Evolutionary conservation across 2,329 filamentous ascomycete genomes (phyloP).

Genomic region (Pseudogymnoascus pannorum): DNA sequence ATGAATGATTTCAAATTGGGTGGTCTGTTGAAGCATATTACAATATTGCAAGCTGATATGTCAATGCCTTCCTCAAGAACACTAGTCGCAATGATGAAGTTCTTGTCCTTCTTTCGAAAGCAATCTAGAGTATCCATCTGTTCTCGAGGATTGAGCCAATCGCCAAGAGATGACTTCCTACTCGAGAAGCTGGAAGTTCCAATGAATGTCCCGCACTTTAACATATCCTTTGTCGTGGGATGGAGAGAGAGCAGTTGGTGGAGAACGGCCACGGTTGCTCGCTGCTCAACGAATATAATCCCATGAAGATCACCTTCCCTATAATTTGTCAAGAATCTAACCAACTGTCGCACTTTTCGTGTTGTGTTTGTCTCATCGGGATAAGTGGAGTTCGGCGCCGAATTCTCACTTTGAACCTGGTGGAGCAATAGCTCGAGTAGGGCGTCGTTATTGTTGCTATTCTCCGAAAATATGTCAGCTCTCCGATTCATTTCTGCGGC

Average conservation of each 20-base stretch:
- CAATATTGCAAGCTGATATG: slow-evolving; percentile 54
- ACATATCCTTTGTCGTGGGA: slow-evolving; percentile 39
- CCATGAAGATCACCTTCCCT: slow-evolving; percentile 39
- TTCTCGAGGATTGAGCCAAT: slow-evolving; percentile 31
- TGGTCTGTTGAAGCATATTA: slow-evolving; percentile 57
- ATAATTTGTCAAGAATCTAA: slow-evolving; percentile 40
- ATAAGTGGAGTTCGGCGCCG: slow-evolving; percentile 26
- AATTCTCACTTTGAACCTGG: slow-evolving; percentile 20
- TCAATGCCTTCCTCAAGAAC: slow-evolving; percentile 64
- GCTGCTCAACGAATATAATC: slow-evolving; percentile 61
- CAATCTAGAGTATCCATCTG: slow-evolving; percentile 35
- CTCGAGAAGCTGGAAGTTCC: slow-evolving; percentile 39
- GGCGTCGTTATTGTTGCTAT: slow-evolving; percentile 28
- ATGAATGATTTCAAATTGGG: slow-evolving; percentile 57
- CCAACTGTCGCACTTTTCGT: slow-evolving; percentile 46
- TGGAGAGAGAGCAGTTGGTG: slow-evolving; percentile 44
- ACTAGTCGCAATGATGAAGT: slow-evolving; percentile 55
- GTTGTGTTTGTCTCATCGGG: slow-evolving; percentile 33
- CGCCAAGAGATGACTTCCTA: slow-evolving; percentile 35
- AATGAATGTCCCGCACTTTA: slow-evolving; percentile 47
- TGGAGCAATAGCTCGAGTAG: not conserved
- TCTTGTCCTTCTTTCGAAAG: slow-evolving; percentile 46
- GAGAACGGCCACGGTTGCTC: slow-evolving; percentile 54
- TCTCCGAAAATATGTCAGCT: slow-evolving; percentile 34
- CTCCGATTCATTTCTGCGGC: slow-evolving; percentile 51